Base-by-base conservation (phyloP, 2,329 filamentous ascomycete species). In the Calonectria fujianensis region DNA sequence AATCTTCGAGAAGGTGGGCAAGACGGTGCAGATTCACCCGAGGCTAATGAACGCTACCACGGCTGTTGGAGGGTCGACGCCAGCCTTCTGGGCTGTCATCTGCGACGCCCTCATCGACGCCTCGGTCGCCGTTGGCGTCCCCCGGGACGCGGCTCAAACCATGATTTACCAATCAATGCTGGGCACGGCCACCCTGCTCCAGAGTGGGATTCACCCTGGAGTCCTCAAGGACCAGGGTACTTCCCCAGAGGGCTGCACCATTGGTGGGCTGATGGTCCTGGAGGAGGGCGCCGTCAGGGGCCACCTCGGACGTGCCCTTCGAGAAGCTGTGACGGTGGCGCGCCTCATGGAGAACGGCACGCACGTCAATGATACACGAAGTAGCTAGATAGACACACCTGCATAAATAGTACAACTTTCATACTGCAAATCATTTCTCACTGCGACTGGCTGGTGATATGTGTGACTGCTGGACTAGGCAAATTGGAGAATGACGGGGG, bases 111-210 rank as follows among this genome's bases (percentile, higher is more conserved):
- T 92, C 69, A 89, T 90, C 3, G 91, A 92, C 73, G 91, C 90
- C 0, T 89, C 88, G 0, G 90, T 93, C 0, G 90, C 91, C 0
- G 91, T 92, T 83, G 91, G 91, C 0, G 80, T 93, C 20, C 90
- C 90, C 0, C 82, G 90, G 14, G 87, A 87, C 3, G 86, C 89
- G 76, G 91, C 91, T 0, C 88, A 90, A 74, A 82, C 87, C 4
- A 92, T 92, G 89, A 90, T 90, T 72, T 89, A 89, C 16, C 91
- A 93, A 82, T 89, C 89, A 1, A 91, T 92, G 88, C 85, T 86
- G 63, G 91, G 91, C 0, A 90, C 90, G 0, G 89, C 90, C 0
- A 87, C 86, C 69, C 86, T 93, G 51, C 83, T 92, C 48, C 86
- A 85, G 37, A 82, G 80, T 59, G 90, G 90, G 0, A 86, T 91